Base-by-base conservation (phyloP, 257 asterid species). In the Nyctanthes arbortristis region DNA sequence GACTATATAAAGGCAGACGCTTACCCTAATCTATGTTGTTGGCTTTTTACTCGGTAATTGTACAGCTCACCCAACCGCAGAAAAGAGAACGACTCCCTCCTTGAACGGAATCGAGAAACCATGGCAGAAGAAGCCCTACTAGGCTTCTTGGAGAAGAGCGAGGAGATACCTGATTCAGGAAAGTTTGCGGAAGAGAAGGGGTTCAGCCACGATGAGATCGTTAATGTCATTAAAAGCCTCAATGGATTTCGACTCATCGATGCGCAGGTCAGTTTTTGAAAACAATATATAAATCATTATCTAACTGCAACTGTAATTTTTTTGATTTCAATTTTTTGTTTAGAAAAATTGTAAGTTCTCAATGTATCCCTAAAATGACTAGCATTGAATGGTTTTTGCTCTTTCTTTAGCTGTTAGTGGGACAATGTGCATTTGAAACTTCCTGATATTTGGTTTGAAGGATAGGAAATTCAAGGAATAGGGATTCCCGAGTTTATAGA, bases 41-140 rank as follows among this genome's bases (percentile, higher is more conserved):
- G n/a, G n/a, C n/a, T n/a, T n/a, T n/a, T n/a, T n/a, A n/a, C n/a
- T n/a, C n/a, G n/a, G n/a, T n/a, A n/a, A 28, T 43, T 64, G 40
- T 28, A 36, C 47, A 22, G 30, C n/a, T 22, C 20, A 30, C 54
- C 49, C 72, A 71, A 71, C 78, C 67, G 68, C 72, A 54, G 70
- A 40, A 62, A 35, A 52, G 31, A 4, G 27, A 61, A 28, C 59
- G 10, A 27, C 55, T 37, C 61, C 30, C 24, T 22, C 28, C 65
- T 71, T 54, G 33, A 20, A 5, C 35, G 43, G 29, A 63, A 22
- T 58, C 33, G 29, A 25, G 63, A 32, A 66, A 40, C 69, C 40
- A 89, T 90, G 96, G 96, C 96, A 65, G 96, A 93, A 75, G 97
- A 91, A 34, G 96, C 94, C 20, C 81, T 93, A 61, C 68, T 93